A percentile compares a stretch with the other conserved stretches of the same genome.
Conservation (phyloP, 1,139 yeast species). For the Saccharomyces hybrid region DNA sequence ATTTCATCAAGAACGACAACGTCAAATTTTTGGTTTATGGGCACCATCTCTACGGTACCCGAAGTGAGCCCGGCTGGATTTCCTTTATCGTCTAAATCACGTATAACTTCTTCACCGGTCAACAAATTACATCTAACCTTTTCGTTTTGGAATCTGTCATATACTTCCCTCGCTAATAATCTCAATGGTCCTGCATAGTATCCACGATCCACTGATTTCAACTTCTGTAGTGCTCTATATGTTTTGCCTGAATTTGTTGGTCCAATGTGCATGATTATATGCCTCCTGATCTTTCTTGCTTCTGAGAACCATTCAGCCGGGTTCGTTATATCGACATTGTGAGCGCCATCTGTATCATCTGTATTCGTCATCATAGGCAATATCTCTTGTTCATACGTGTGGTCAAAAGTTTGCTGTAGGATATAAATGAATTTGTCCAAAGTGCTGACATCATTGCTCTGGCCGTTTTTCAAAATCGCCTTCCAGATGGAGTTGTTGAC, state of each 20-base stretch:
- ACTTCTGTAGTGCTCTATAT: conserved; percentile 63
- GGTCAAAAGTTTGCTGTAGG: conserved; percentile 14
- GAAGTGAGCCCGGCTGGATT: conserved; percentile 65
- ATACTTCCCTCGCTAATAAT: conserved; percentile 82
- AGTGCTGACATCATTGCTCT: conserved; percentile 2
- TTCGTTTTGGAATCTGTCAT: conserved; percentile 63
- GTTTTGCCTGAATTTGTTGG: conserved; percentile 99
- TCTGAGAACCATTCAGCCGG: conserved; percentile 87
- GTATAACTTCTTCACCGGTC: conserved; percentile 89
- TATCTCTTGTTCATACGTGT: conserved; percentile 22
- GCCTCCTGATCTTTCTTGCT: conserved; percentile 73
- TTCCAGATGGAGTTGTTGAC: conserved; percentile 12
- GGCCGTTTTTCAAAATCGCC: conserved; percentile 4
- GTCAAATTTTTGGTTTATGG: conserved; percentile 59
- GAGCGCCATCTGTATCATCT: conserved; percentile 4
- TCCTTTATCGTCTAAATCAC: conserved; percentile 61
- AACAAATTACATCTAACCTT: conserved; percentile 70
- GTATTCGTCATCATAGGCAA: conserved; percentile 18
- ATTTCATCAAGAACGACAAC: conserved; percentile 92
- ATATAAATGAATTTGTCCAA: conserved; percentile 16
- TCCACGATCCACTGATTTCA: conserved; percentile 67
- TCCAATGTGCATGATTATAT: conserved; percentile 84
- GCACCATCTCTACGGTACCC: conserved; percentile 93
- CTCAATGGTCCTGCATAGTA: conserved; percentile 93
- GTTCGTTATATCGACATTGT: conserved; percentile 44